Evolutionary conservation across 2,329 filamentous ascomycete genomes (phyloP), one percentile per base, ranked within the genome.

Genomic region (Diaporthe helianthi): DNA sequence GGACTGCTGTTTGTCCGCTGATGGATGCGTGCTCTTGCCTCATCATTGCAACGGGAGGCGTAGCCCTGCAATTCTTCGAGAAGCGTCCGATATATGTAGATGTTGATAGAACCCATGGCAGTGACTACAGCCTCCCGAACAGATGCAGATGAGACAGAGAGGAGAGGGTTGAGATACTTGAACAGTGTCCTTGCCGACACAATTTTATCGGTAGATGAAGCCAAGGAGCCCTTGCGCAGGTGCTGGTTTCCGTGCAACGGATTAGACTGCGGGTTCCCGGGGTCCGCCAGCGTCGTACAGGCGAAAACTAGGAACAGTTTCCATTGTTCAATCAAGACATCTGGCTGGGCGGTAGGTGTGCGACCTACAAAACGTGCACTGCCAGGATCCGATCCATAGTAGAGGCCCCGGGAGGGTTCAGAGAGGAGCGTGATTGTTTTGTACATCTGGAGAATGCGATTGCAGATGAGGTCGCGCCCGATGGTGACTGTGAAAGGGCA

Each of bases 241-340:
- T 98, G 95, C 72, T 97, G 92, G 46, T 86, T 85, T 71, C 86
- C 86, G 74, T 85, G 85, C 8, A 83, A 80, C 2, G 83, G 83
- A 15, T 85, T 83, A 36, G 90, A 83, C 67, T 89, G 87, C 26
- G 85, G 84, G 68, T 84, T 89, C 12, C 93, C 93, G 12, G 93
- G 88, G 73, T 96, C 96, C 46, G 93, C 94, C 68, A 99, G 84
- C 0, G 96, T 98, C 12, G 95, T 97, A 80, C 97, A 99, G 12
- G 95, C 96, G 81, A 99, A 98, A 67, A 98, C 94, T 31, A 99
- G 85, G 78, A 98, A 98, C 2, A 98, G 84, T 80, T 98, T 98
- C 95, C 95, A 99, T 78, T 99, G 96, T 79, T 98, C 97, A 69
- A 99, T 89, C 69, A 98, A 85, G 26, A 97, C 89, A 75, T 97